phyloP scores from a whole-genome alignment of 768 basidiomycete species.

The Kwoniella sp. region DNA sequence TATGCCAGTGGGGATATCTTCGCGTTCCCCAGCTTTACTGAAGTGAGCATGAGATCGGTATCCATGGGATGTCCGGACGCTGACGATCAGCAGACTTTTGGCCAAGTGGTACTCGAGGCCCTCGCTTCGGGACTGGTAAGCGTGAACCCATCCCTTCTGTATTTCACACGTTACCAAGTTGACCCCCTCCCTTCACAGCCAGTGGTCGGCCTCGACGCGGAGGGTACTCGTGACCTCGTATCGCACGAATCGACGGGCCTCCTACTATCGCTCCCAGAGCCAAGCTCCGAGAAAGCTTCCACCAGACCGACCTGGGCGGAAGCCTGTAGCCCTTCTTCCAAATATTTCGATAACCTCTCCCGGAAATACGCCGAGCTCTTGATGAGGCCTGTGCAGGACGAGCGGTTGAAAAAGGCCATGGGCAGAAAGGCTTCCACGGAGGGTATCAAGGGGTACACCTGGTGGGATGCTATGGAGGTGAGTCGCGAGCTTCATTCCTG shows the following conservation, averaged over 20 bases:
- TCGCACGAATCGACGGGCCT: slow-evolving; percentile 41
- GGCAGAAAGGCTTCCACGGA: slow-evolving; percentile 40
- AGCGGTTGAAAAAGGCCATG: slow-evolving; percentile 38
- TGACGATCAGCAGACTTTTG: slow-evolving; percentile 42
- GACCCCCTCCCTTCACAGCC: slow-evolving; percentile 34
- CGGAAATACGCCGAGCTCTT: slow-evolving; percentile 47
- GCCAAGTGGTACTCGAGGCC: slow-evolving; percentile 60
- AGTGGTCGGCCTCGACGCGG: slow-evolving; percentile 59
- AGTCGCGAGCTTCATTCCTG: slow-evolving; percentile 11
- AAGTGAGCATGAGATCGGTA: slow-evolving; percentile 42
- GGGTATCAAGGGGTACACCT: slow-evolving; percentile 53
- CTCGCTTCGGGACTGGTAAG: slow-evolving; percentile 58
- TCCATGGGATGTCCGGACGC: neutral
- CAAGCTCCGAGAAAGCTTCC: no score
- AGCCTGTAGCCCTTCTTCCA: slow-evolving; percentile 30
- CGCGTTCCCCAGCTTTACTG: slow-evolving; percentile 58
- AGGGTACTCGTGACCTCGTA: slow-evolving; percentile 59
- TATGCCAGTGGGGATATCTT: slow-evolving; percentile 61
- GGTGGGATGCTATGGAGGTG: slow-evolving; percentile 57
- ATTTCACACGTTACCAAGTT: neutral
- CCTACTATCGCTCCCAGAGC: slow-evolving; percentile 48
- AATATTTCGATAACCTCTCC: slow-evolving; percentile 31
- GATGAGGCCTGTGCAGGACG: slow-evolving; percentile 28
- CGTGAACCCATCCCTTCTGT: neutral
- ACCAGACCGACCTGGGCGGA: slow-evolving; percentile 20